These are phyloP conservation scores for Prunus padus DNA, from an alignment of 306 rosid genomes.

Conservation along the genomic window DNA sequence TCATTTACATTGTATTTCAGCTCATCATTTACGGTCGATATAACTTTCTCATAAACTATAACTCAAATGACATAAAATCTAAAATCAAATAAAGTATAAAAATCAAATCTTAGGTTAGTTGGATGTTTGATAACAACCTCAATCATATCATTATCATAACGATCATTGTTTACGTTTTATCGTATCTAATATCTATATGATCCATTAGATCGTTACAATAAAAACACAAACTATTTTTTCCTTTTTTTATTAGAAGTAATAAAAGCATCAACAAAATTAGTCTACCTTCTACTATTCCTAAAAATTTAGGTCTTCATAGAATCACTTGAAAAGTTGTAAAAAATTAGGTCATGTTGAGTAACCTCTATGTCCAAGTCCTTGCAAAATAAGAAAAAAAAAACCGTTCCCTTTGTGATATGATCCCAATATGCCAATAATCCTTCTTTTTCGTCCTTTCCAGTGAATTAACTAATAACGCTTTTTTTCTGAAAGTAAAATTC, in stretches of 20 bases:
- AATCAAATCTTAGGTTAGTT: too few relatives aligned
- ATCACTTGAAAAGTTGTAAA: not conserved
- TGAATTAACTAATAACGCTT: constrained; percentile 12
- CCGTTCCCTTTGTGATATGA: not conserved
- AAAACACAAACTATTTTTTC: too few relatives aligned
- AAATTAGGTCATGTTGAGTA: constrained; percentile 15
- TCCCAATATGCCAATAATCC: constrained; percentile 2
- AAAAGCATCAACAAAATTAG: not conserved
- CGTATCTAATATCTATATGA: too few relatives aligned
- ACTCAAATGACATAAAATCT: not conserved
- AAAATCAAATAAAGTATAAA: too few relatives aligned
- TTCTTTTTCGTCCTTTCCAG: not conserved
- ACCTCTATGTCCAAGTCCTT: constrained; percentile 1
- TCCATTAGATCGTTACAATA: too few relatives aligned
- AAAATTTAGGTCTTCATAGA: not conserved
- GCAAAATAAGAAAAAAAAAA: not conserved
- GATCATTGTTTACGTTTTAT: too few relatives aligned
- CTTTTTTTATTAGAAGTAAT: not conserved
- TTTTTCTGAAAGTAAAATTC: constrained; percentile 35
- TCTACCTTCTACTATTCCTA: not conserved
- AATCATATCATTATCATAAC: not conserved
- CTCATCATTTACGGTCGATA: too few relatives aligned
- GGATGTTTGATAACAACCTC: not conserved
- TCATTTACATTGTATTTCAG: too few relatives aligned
- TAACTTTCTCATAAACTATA: not conserved